Base-by-base conservation (phyloP, 2,329 filamentous ascomycete genomes). In the Leptographium flavum region DNA sequence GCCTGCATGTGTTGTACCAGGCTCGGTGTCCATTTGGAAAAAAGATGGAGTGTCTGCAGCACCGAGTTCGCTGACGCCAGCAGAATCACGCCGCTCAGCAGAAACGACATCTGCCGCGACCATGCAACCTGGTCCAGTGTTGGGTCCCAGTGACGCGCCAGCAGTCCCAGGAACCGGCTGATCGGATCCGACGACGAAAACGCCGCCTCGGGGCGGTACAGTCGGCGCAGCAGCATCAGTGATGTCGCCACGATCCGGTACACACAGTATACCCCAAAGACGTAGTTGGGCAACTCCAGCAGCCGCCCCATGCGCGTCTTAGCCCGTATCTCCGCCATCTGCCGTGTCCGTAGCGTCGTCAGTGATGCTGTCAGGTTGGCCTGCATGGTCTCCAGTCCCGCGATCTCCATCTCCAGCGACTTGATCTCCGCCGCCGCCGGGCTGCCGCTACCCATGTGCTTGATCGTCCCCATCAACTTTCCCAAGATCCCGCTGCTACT, bases 71-170 rank as follows among this genome's bases (percentile, higher is more conserved):
- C 87, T 45, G 82, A 86, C 3, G 83, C 81, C 15, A 86, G 70
- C 22, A 94, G 78, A 59, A 94, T 92, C 42, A 88, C 76, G 17
- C 86, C 87, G 8, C 81, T 86, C 5, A 94, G 71, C 21, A 87
- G 66, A 61, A 94, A 93, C 48, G 82, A 87, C 52, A 93, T 88
- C 57, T 87, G 83, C 27, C 85, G 80, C 21, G 83, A 81, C 85
- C 86, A 93, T 10, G 84, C 83, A 11, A 78, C 73, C 56, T 87
- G 83, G 62, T 94, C 83, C 23, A 94, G 73, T 49, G 80, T 76
- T 3, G 84, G 83, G 57, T 93, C 84, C 75, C 84, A 88, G 63
- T 93, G 84, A 46, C 82, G 81, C 4, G 84, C 85, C 17, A 94
- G 64, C 13, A 93, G 70, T 5, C 84, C 83, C 9, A 94, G 74